Evolutionary conservation across 1,284 basidiomycete species (phyloP).

Genomic region (Boletellus sp.): DNA sequence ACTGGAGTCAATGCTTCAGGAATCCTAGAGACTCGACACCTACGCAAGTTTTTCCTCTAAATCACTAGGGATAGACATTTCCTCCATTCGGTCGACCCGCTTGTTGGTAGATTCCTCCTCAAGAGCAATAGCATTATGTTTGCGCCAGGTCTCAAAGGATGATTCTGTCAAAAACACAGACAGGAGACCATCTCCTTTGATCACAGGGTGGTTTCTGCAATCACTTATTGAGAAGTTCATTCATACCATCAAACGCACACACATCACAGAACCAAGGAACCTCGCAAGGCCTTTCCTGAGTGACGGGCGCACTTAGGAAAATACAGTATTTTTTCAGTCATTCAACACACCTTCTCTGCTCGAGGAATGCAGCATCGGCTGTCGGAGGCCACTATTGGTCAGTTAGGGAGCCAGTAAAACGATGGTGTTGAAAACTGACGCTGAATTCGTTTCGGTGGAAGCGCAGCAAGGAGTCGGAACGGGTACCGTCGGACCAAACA

Average conservation of each 20-base stretch:
- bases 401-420: slow-evolving; percentile 3
- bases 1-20: slow-evolving; percentile 4
- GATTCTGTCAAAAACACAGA: slow-evolving; percentile 77
- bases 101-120: slow-evolving; percentile 87
- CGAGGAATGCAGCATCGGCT: slow-evolving; percentile 86
- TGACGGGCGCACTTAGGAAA: not conserved
- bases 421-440: slow-evolving; percentile 48
- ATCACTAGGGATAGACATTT: slow-evolving; percentile 90
- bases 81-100: slow-evolving; percentile 77
- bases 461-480: slow-evolving; percentile 83
- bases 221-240: not conserved
- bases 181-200: slow-evolving; percentile 83
- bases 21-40: slow-evolving; percentile 21
- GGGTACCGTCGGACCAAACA: slow-evolving; percentile 78
- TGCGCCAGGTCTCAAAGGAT: slow-evolving; percentile 84
- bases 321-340: not conserved
- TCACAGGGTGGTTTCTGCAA: slow-evolving; percentile 81
- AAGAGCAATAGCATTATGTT: slow-evolving; percentile 63
- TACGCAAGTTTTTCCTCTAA: slow-evolving; percentile 84
- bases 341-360: slow-evolving; percentile 68
- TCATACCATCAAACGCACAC: slow-evolving; percentile 23
- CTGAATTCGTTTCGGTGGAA: slow-evolving; percentile 89
- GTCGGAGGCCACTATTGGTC: slow-evolving; percentile 8
- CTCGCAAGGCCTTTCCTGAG: slow-evolving; percentile 76
- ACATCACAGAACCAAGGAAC: slow-evolving; percentile 78